Base-by-base conservation (phyloP, 2,329 filamentous ascomycete genomes). In the Sporothrix pallida region DNA sequence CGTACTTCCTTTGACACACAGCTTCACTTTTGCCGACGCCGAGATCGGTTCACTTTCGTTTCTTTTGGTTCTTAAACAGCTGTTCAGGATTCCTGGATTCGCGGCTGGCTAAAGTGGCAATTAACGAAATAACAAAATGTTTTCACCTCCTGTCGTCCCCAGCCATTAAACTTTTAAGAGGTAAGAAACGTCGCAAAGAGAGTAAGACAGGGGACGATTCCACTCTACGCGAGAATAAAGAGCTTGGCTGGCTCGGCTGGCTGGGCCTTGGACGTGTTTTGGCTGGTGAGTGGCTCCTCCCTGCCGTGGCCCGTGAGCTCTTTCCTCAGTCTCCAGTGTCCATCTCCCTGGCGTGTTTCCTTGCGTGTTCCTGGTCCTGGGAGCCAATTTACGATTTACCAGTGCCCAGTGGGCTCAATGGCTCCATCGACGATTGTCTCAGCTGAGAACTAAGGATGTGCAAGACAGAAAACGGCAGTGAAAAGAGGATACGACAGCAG, bases 201-300 rank as follows among this genome's bases (percentile, higher is more conserved):
- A 37, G 56, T 37, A 37, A 52, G 15, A 42, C 46, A 31, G 17
- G 54, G 60, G 62, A 23, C 62, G 42, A 48, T 26, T 26, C 52
- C 63, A 73, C 71, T 73, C 44, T 62, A 73, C 63, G 63, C 63
- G 31, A 72, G 37, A 58, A 54, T 13, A 9, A 31, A 6, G 20
- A 58, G 20, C 71, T 65, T 68, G 52, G 71, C 71, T 26, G 52
- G n/a, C 17, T 54, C 17, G 50, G n/a, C 52, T 54, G 52, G 52
- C 52, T 54, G 52, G n/a, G 52, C 15, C n/a, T 17, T 17, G 20
- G 15, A 31, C 26, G 23, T 69, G 65, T 52, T 69, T 52, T 13
- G 46, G 65, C 46, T 31, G 48, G 46, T 20, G n/a, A 52, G 23
- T 50, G 65, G 46, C 15, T 20, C 62, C 50, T 54, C 67, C 67